A percentile compares a stretch with the other conserved stretches of the same genome.
These are phyloP conservation scores for Cordyceps cateniannulata DNA, from an alignment of 2,329 filamentous ascomycete species.

Conservation along the genomic window DNA sequence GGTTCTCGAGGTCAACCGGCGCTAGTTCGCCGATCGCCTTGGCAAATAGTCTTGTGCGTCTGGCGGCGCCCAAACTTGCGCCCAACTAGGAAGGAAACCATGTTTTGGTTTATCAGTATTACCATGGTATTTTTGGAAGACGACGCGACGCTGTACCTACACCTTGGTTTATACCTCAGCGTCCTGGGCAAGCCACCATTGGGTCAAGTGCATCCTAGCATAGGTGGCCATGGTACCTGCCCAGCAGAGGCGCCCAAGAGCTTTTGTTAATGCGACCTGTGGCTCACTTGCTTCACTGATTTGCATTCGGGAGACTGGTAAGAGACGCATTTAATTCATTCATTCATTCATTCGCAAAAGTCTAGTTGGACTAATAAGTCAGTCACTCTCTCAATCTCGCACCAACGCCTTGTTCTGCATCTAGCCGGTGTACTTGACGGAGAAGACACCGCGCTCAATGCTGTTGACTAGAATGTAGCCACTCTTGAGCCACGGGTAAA, in stretches of 20 bases:
- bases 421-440: slow-evolving; percentile 31
- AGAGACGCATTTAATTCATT: background rate
- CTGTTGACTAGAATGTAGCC: slow-evolving; percentile 46
- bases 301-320: background rate
- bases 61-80: background rate
- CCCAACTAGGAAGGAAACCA: background rate
- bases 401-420: background rate
- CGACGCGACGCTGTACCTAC: too few relatives aligned
- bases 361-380: too few relatives aligned
- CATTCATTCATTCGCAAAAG: background rate
- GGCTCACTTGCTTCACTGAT: too few relatives aligned
- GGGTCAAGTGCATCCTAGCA: too few relatives aligned
- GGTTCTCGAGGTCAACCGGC: background rate
- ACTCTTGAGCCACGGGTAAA: slow-evolving; percentile 41
- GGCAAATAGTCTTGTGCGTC: background rate
- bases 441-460: slow-evolving; percentile 44
- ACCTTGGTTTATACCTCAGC: too few relatives aligned
- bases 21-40: background rate
- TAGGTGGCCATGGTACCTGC: too few relatives aligned
- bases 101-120: background rate
- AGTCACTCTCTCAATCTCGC: background rate
- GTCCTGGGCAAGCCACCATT: too few relatives aligned
- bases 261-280: too few relatives aligned
- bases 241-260: too few relatives aligned
- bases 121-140: background rate